Base-by-base conservation (phyloP, 2,329 filamentous ascomycete species). In the Aspergillus fischeri region DNA sequence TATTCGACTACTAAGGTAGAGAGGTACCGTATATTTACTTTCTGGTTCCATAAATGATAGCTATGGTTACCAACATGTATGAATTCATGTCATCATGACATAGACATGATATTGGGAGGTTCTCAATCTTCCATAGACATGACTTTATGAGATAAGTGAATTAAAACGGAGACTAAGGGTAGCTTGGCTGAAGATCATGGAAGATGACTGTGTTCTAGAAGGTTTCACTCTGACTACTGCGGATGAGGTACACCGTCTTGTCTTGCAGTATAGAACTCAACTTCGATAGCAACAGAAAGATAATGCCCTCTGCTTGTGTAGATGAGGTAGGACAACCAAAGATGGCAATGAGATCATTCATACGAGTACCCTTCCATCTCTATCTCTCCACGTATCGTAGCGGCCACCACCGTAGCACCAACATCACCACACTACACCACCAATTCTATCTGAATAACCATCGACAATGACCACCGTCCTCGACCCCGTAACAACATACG, bases 401-500 rank as follows among this genome's bases (percentile, higher is more conserved):
- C 42, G 24, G 24, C 42, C n/a, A 21, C 41, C 10, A 20, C 20
- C 41, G 20, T 24, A 45, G 3, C 24, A 27, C 10, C 44, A 47
- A 2, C 21, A 47, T 3, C 44, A 47, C 44, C 24, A 24, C 44
- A 5, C 21, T 21, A 20, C 42, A 45, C 42, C 10, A 10, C 42
- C 42, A 45, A 10, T 10, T 10, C 44, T 24, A 10, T 14, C n/a
- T 21, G 4, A 4, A 47, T 24, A 11, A 17, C 21, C 11, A 27
- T 14, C 10, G 24, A 11, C 14, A n/a, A 58, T 55, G 52, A 10
- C 32, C 14, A 49, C 60, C 24, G 11, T 17, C 44, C 44, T 47
- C 44, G 62, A 68, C 41, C 58, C 60, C 20, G 63, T 66, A 32
- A 62, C 53, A 25, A 49, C 54, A 44, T 73, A 75, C 50, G 73